A percentile compares a stretch with the other conserved stretches of the same genome.
Evolutionary conservation across 129 eudicot genomes (phyloP).

Genomic region (Glebionis coronaria): DNA sequence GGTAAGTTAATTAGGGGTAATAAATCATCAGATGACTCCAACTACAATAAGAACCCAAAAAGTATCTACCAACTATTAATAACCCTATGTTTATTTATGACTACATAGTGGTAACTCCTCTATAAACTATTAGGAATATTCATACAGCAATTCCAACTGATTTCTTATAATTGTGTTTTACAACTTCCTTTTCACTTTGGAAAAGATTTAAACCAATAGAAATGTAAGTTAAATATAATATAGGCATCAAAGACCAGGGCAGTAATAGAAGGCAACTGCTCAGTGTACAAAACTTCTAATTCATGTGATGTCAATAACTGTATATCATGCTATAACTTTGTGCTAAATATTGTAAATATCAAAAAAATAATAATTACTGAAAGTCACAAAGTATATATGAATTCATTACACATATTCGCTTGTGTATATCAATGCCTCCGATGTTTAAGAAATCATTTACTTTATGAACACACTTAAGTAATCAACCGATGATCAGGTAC

Average conservation of each 20-base stretch:
- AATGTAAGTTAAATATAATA: background rate
- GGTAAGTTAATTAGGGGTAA: constrained; percentile 32
- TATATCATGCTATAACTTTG: background rate
- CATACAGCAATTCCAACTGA: constrained; percentile 13
- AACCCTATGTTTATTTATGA: constrained; percentile 19
- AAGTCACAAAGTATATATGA: no score
- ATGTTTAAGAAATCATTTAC: no score
- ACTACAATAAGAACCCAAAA: constrained; percentile 10
- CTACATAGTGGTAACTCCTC: constrained; percentile 4
- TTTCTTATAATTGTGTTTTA: background rate
- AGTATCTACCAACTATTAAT: background rate
- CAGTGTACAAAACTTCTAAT: background rate
- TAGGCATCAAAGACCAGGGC: background rate
- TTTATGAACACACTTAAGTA: no score
- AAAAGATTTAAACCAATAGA: background rate
- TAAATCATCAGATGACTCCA: constrained; percentile 17
- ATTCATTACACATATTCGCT: background rate
- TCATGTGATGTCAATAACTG: no score
- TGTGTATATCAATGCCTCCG: background rate
- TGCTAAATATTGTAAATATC: constrained; percentile 10
- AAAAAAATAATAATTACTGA: background rate
- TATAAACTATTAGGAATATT: constrained; percentile 5
- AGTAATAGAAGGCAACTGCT: background rate
- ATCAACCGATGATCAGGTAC: no score
- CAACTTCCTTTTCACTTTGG: background rate